Base-by-base conservation (phyloP, 2,329 filamentous ascomycete species). In the Aspergillus pseudoterreus region DNA sequence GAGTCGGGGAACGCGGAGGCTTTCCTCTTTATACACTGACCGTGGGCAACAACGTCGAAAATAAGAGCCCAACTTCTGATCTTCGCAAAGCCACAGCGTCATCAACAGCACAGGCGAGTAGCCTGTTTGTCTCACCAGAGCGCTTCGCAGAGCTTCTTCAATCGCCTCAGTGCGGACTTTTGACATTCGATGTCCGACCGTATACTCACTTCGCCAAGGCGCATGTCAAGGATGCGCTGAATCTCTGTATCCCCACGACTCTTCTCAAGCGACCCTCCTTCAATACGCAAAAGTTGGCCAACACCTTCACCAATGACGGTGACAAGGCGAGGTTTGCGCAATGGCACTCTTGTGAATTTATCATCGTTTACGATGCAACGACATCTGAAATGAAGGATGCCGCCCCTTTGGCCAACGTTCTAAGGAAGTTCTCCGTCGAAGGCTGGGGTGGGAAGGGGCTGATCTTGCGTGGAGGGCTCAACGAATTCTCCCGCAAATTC, bases 191-290 rank as follows among this genome's bases (percentile, higher is more conserved):
- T 67, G 81, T 97, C 19, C 84, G 94, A 36, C 91, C 95, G 0
- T 89, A 86, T 24, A 90, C 91, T 17, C 90, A 92, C 58, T 96
- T 87, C 65, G 81, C 85, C 1, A 79, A 82, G 43, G 85, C 88
- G 19, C 84, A 88, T 27, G 88, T 97, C 49, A 75, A 79, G 45
- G 86, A 86, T n/a, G 90, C 92, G 0, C 74, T 99, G 30, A 97
- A 95, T 66, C 77, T 99, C 4, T 97, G 94, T 66, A 95, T 97
- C 54, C 94, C 94, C 0, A 97, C 94, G 0, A 97, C 92, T 0
- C 75, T 99, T 12, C 74, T 99, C 15, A 97, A 97, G 71, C 81
- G 94, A 45, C 86, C 90, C 0, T 95, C 91, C 0, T 97, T 95
- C 71, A 92, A 92, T 60, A 82, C 95, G 11, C 80, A 91, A 56